Conservation (phyloP, 192 early-diverging fungal species). For the Lobosporangium transversale region DNA sequence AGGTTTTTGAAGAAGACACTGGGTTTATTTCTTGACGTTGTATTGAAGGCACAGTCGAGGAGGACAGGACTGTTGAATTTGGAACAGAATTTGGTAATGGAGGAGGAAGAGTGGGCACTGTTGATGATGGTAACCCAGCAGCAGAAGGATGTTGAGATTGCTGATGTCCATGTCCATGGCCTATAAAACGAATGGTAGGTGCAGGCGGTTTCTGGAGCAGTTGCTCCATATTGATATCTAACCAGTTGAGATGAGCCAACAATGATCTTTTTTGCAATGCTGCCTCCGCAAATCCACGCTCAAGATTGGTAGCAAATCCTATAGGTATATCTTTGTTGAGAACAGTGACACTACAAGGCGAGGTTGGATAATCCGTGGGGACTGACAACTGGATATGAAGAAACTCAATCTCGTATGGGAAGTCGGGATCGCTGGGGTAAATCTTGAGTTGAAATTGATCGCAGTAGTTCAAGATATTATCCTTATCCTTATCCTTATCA, state of each 20-base stretch:
- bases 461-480: not conserved
- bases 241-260: conserved; percentile 63
- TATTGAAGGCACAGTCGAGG: no score
- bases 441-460: conserved; percentile 27
- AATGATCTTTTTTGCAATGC: conserved; percentile 51
- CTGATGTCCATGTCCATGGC: conserved; percentile 9
- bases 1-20: not conserved
- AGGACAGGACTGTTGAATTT: no score
- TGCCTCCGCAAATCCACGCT: conserved; percentile 65
- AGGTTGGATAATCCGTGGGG: conserved; percentile 63
- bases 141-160: not conserved
- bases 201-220: conserved; percentile 70
- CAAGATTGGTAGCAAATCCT: conserved; percentile 63
- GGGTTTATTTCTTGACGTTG: not conserved
- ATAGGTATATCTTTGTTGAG: conserved; percentile 64
- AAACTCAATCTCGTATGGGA: conserved; percentile 78
- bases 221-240: conserved; percentile 70
- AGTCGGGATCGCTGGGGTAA: conserved; percentile 76
- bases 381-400: conserved; percentile 69
- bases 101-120: not conserved
- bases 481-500: not conserved
- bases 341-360: conserved; percentile 46
- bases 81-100: no score
- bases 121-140: no score
- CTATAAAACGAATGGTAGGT: conserved; percentile 64